Evolutionary conservation across 306 rosid genomes (phyloP), one percentile per base, ranked within the genome.

Genomic region (Inga leiocalycina): DNA sequence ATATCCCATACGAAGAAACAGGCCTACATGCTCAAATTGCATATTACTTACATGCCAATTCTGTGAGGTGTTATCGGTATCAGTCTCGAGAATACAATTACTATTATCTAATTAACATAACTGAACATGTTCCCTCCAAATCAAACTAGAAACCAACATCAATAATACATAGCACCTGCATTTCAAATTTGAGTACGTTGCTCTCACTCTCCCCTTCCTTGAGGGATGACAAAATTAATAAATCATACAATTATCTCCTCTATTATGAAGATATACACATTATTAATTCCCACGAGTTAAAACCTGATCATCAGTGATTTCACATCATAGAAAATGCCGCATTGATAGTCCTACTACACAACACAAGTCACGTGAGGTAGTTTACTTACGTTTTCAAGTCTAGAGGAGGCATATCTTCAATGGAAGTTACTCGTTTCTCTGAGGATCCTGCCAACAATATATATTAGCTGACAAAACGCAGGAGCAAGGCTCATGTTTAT

Each of bases 381-480:
- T 48, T 65, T 44, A 78, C 97, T 89, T 88, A 97, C 99, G 97
- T 89, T 93, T 91, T 97, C 88, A 94, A 85, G 90, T 92, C 97
- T 56, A 94, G 90, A 83, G 94, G 88, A n/a, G 99, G 79, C 54
- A 92, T 88, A 32, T 94, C 98, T 67, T 91, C 97, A 77, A 94
- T 87, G 65, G 94, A 65, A 84, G 89, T 83, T 80, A 87, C 45
- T 76, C 80, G 89, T 81, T 89, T 94, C 81, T 94, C 99, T 2
- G 78, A 65, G 77, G 94, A 75, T 72, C 97, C 99, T 94, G 92
- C 86, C 78, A 78, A 83, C 68, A 69, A 79, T 67, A 77, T 59
- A 67, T 37, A 83, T 85, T 52, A 67, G 71, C 66, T 20, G 51
- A 80, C 70, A 41, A 80, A 35, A 46, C 39, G 67, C 67, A 62